These are phyloP conservation scores for Silene vulgaris DNA, from an alignment of 179 eudicot species.

Conservation along the genomic window DNA sequence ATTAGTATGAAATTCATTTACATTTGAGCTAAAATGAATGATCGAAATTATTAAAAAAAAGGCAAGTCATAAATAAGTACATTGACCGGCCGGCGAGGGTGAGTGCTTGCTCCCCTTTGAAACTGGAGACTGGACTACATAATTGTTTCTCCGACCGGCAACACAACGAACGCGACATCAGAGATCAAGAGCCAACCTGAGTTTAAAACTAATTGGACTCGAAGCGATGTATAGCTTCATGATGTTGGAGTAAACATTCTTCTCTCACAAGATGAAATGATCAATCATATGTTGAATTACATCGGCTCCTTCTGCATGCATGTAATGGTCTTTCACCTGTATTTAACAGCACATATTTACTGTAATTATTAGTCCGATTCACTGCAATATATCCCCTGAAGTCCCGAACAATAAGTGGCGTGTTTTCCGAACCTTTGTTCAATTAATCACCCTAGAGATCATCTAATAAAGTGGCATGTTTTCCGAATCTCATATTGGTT, in stretches of 20 bases:
- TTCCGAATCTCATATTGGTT: no score
- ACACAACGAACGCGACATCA: neutral
- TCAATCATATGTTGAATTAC: slow-evolving; percentile 93
- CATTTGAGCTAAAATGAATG: slow-evolving; percentile 23
- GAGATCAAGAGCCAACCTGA: slow-evolving; percentile 9
- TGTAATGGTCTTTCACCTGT: slow-evolving; percentile 76
- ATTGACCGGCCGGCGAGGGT: neutral
- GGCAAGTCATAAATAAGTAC: slow-evolving; percentile 14
- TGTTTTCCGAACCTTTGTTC: neutral
- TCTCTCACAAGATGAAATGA: slow-evolving; percentile 51
- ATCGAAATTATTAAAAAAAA: neutral
- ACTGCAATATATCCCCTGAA: neutral
- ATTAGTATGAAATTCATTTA: slow-evolving; percentile 15
- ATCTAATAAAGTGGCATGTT: neutral
- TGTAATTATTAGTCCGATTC: neutral
- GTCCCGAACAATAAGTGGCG: neutral
- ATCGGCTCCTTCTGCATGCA: slow-evolving; percentile 88
- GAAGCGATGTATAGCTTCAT: neutral
- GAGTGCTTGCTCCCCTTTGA: slow-evolving; percentile 7
- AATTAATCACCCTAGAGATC: neutral
- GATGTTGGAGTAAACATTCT: neutral
- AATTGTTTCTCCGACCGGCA: neutral
- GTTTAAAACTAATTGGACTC: neutral
- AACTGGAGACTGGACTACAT: slow-evolving; percentile 4
- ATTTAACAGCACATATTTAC: slow-evolving; percentile 17